phyloP scores from a whole-genome alignment of 768 basidiomycete genomes.

The Daedalea quercina region DNA sequence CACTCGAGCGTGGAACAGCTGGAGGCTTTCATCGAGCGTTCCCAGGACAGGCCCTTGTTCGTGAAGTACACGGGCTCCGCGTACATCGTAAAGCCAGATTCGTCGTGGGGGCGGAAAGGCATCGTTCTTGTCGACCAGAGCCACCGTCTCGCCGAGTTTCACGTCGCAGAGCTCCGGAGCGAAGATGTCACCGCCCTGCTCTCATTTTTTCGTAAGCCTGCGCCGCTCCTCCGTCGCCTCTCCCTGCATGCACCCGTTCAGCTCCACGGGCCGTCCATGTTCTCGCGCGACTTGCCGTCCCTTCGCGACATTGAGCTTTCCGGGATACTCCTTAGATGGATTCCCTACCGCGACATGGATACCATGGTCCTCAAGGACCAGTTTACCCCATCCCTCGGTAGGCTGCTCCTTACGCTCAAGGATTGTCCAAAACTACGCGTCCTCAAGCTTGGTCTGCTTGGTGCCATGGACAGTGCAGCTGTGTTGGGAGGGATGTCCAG shows the following conservation, averaged over 20 bases:
- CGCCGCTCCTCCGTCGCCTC: neutral
- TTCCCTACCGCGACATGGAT: neutral
- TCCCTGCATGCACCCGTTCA: neutral
- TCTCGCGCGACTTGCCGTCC: neutral
- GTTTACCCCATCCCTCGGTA: neutral
- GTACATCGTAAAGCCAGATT: neutral
- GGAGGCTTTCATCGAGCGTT: neutral
- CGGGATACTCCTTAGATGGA: neutral
- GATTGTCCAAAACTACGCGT: neutral
- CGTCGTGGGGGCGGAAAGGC: neutral
- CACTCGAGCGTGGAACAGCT: neutral
- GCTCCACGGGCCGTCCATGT: neutral
- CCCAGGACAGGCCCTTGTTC: neutral
- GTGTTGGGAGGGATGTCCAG: neutral
- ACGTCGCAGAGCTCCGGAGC: neutral
- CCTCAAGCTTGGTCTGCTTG: neutral
- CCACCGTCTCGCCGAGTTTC: conserved; percentile 1
- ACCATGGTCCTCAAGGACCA: neutral
- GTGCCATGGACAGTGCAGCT: neutral
- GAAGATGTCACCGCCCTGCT: neutral
- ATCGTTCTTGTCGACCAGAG: neutral
- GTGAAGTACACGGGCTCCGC: neutral
- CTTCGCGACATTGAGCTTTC: neutral
- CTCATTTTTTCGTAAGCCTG: neutral
- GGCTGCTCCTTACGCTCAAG: neutral